Conservation (phyloP, 257 asterid species). For the Solanum corneliomulleri region DNA sequence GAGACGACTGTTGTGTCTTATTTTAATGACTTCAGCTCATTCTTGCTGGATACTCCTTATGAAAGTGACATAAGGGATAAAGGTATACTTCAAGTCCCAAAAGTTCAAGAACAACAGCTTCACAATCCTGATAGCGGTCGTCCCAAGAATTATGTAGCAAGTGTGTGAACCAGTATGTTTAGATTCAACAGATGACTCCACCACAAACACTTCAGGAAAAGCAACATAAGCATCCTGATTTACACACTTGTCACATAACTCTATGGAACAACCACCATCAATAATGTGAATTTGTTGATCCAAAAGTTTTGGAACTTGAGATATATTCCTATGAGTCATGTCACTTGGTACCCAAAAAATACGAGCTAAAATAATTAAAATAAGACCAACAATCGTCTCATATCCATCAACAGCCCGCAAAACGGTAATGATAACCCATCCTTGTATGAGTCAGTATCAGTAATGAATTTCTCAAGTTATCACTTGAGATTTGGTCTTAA, state of each 20-base stretch:
- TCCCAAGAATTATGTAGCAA: neutral
- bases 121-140: neutral
- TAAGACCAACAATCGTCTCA: slow-evolving; percentile 16
- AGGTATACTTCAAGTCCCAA: slow-evolving; percentile 7
- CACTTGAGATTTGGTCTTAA: slow-evolving; percentile 11
- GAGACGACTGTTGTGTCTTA: slow-evolving; percentile 21
- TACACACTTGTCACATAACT: neutral
- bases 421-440: slow-evolving; percentile 21
- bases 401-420: slow-evolving; percentile 19
- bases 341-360: slow-evolving; percentile 40
- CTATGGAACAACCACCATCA: neutral
- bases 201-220: slow-evolving; percentile 34
- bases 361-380: slow-evolving; percentile 11
- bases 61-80: slow-evolving; percentile 7
- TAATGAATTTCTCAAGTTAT: slow-evolving; percentile 6
- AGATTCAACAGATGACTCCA: slow-evolving; percentile 60
- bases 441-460: slow-evolving; percentile 25
- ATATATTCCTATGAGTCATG: slow-evolving; percentile 1
- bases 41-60: slow-evolving; percentile 42
- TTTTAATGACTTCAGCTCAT: slow-evolving; percentile 14
- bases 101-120: slow-evolving; percentile 14
- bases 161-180: neutral
- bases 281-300: slow-evolving; percentile 3
- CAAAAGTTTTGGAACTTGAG: slow-evolving; percentile 9
- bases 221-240: neutral